A percentile compares a stretch with the other conserved stretches of the same genome.
These are phyloP conservation scores for Raffaelea arxii DNA, from an alignment of 2,329 filamentous ascomycete species.

Conservation along the genomic window DNA sequence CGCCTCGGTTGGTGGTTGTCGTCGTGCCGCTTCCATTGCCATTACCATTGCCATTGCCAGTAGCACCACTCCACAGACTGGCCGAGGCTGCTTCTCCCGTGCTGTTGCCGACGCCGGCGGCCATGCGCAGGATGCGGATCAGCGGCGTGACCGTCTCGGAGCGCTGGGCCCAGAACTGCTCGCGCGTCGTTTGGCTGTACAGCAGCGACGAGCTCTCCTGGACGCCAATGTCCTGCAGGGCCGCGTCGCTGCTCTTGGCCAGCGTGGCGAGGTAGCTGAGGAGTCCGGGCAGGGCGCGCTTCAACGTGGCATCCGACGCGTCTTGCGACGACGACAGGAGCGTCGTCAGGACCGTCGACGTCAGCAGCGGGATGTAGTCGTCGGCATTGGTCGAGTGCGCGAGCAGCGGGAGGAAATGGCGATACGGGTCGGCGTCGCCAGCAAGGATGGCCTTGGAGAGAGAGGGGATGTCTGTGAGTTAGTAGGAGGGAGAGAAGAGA, in stretches of 20 bases:
- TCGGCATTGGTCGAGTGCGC: conserved; percentile 62
- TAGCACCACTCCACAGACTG: conserved; percentile 50
- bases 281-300: conserved; percentile 66
- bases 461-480: conserved; percentile 37
- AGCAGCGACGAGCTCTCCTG: conserved; percentile 82
- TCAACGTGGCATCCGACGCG: conserved; percentile 54
- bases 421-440: conserved; percentile 62
- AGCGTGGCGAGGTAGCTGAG: conserved; percentile 80
- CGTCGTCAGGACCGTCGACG: conserved; percentile 75
- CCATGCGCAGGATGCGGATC: conserved; percentile 70
- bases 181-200: conserved; percentile 61
- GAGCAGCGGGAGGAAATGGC: conserved; percentile 75
- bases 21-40: conserved; percentile 2
- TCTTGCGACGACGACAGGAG: conserved; percentile 63
- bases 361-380: conserved; percentile 80
- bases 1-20: conserved; percentile 17
- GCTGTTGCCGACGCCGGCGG: conserved; percentile 61
- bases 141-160: conserved; percentile 77
- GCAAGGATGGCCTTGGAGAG: conserved; percentile 69
- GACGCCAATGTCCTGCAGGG: conserved; percentile 90
- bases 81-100: conserved; percentile 37
- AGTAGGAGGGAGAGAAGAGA: too few species aligned
- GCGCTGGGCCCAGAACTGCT: conserved; percentile 85
- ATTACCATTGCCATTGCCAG: conserved; percentile 17
- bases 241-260: conserved; percentile 70